Base-by-base conservation (phyloP, 1,139 yeast species). In the Kodamaea suecica region DNA sequence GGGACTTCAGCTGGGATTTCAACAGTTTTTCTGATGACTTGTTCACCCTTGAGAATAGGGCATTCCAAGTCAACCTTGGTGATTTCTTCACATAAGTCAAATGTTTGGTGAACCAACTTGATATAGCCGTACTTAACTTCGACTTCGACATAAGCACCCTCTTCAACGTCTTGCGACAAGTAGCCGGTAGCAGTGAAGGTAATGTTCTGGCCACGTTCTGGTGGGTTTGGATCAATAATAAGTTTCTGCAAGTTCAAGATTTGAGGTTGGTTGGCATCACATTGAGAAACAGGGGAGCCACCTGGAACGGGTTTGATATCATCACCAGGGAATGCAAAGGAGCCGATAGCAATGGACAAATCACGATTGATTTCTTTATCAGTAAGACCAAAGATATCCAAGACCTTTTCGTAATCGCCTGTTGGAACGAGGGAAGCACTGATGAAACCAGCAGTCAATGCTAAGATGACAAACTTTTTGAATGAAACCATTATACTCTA, bases 1-100 rank as follows among this genome's bases (percentile, higher is more conserved):
- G 98, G 97, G 17, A 90, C 95, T 59, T 87, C 94, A n/a, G 72
- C 67, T 13, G 98, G 98, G 43, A 92, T 77, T 49, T 80, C 90
- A 23, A 92, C 94, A 30, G 67, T 62, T 61, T 88, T 87, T 24
- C 72, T 61, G 41, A 92, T 64, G 35, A 67, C 63, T 49, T 86
- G 81, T 36, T 64, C 59, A 4, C 97, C 98, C 47, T 76, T 66
- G 36, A 68, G 54, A 38, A 92, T 62, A 2, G 98, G 98, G 57
- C 98, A 92, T 35, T 69, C 70, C 57, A 81, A 63, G 52, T 85
- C 95, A 31, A 88, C 90, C 52, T 87, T 84, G 38, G 78, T 76
- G 41, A 87, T 70, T 55, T 87, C 84, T 47, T 88, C 95, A 61
- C 98, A 92, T 42, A 92, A 69, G 59, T 92, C 97, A 59, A 82